These are phyloP conservation scores for Neoscytalidium dimidiatum DNA, from an alignment of 2,329 filamentous ascomycete species.

Conservation along the genomic window DNA sequence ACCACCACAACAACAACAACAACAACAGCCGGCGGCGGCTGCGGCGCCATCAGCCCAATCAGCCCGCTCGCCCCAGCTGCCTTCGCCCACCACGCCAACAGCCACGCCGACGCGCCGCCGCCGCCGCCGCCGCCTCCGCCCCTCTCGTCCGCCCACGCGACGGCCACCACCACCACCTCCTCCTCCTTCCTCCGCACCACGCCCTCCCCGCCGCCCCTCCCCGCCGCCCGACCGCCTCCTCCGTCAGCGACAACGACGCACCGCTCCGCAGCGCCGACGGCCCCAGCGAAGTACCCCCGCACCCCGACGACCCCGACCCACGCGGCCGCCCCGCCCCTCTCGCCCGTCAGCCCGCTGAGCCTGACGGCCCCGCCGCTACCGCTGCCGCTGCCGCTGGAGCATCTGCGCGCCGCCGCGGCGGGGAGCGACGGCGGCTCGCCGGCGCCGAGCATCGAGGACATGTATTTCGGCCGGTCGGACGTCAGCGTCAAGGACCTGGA, in stretches of 20 bases:
- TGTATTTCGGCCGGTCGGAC: slow-evolving; percentile 13
- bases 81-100: no score
- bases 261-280: no score
- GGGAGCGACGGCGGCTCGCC: slow-evolving; percentile 29
- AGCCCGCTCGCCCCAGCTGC: not conserved
- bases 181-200: not conserved
- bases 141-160: not conserved
- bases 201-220: not conserved
- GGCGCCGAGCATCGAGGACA: not conserved
- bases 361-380: not conserved
- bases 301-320: not conserved
- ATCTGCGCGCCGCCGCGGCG: slow-evolving; percentile 25
- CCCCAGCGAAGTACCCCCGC: no score
- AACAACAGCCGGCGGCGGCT: not conserved
- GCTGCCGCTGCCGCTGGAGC: slow-evolving; percentile 15
- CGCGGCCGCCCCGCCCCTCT: not conserved
- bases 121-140: no score
- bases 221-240: not conserved
- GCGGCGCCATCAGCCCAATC: not conserved
- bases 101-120: no score
- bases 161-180: no score
- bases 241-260: no score
- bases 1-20: slow-evolving; percentile 25
- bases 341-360: not conserved
- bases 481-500: not conserved